phyloP scores from a whole-genome alignment of 768 basidiomycete species.

The Phylloporus sp. region DNA sequence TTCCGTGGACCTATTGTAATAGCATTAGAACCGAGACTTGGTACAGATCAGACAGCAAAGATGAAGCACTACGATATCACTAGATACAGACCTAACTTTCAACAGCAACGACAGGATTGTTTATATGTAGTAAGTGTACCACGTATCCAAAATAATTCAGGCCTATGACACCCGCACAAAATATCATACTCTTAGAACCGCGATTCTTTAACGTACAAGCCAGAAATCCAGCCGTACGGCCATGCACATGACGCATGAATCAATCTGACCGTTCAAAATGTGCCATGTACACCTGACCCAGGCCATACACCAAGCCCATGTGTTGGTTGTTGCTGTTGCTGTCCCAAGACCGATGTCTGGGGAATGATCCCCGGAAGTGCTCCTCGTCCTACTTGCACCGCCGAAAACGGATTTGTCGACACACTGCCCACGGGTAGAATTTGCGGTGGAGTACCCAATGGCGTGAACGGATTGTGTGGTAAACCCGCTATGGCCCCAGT shows the following conservation, averaged over 20 bases:
- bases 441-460: constrained; percentile 14
- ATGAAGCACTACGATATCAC: not conserved
- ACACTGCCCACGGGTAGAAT: constrained; percentile 18
- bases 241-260: not conserved
- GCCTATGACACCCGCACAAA: not conserved
- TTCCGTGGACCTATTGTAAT: too few species aligned
- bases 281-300: constrained; percentile 11
- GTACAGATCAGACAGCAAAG: not conserved
- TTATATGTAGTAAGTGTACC: not conserved
- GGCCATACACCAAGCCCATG: constrained; percentile 18
- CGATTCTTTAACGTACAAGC: not conserved
- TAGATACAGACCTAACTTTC: not conserved
- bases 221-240: not conserved
- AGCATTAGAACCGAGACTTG: too few species aligned
- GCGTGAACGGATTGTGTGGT: constrained; percentile 22
- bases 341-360: constrained; percentile 19
- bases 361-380: constrained; percentile 26
- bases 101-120: not conserved
- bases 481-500: not conserved
- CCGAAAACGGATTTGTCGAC: constrained; percentile 17
- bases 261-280: constrained; percentile 11
- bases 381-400: constrained; percentile 10
- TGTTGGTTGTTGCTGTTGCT: constrained; percentile 22
- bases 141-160: not conserved
- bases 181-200: not conserved